Conservation (phyloP, 164 flowering plant genomes). For the Aristolochia fimbriata region DNA sequence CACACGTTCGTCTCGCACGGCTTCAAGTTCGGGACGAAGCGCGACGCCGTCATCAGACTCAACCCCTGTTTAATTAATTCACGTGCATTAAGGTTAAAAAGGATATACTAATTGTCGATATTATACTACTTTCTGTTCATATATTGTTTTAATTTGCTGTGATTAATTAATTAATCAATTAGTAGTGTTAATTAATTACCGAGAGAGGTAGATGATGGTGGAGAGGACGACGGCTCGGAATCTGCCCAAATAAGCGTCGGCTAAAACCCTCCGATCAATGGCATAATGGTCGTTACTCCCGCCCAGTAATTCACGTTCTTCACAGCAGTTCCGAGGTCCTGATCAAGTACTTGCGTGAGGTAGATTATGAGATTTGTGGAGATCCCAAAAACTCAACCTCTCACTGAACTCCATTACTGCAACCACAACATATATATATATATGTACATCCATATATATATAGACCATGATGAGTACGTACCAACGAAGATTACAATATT, state of each 20-base stretch:
- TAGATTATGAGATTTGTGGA: constrained; percentile 48
- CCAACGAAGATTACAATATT: no score
- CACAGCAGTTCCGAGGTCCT: constrained; percentile 50
- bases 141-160: no score
- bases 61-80: constrained; percentile 49
- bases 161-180: no score
- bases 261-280: constrained; percentile 76
- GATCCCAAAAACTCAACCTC: constrained; percentile 51
- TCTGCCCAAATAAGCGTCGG: constrained; percentile 83
- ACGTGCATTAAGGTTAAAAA: no score
- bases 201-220: constrained; percentile 49
- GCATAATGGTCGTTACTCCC: constrained; percentile 72
- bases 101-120: no score
- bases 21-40: constrained; percentile 39
- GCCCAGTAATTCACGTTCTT: constrained; percentile 50
- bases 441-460: no score
- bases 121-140: no score
- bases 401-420: constrained; percentile 59
- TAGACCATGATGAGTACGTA: no score
- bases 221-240: constrained; percentile 47
- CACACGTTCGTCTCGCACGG: constrained; percentile 29
- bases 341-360: constrained; percentile 42
- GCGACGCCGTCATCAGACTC: constrained; percentile 49
- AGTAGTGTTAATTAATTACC: constrained; percentile 35
- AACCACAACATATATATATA: no score